Base-by-base conservation (phyloP, 2,329 filamentous ascomycete species). In the Neurospora sp. region DNA sequence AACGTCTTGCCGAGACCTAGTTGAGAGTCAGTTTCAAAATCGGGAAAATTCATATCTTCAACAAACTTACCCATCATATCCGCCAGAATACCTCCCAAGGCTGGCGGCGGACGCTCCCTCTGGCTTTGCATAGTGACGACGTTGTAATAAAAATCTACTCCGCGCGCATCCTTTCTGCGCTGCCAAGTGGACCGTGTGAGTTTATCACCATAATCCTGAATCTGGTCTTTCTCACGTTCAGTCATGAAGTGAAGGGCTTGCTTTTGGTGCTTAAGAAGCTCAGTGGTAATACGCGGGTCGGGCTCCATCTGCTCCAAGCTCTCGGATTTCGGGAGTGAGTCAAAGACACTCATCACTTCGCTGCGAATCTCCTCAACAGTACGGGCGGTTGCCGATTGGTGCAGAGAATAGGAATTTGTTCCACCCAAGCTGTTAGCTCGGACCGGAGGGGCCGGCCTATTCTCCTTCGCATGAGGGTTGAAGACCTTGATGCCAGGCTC, bases 191-290 rank as follows among this genome's bases (percentile, higher is more conserved):
- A 91, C 68, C 89, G 89, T 72, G 89, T 87, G 17, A 86, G 84
- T n/a, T 57, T 77, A 67, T 91, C 87, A 3, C 84, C 82, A 0
- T 83, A 82, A 23, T 87, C 86, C 68, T 85, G 85, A n/a, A 83
- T 83, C 12, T 86, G 84, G 0, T 88, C 86, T 67, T 88, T 86
- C 79, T 98, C 95, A 72, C 92, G 91, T 23, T 87, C 86, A 10
- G 84, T 88, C 90, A 98, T 93, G 77, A 97, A 98, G 77, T 89
- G 88, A 0, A 98, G 85, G 0, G 91, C 95, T 80, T 97, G 93
- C 78, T 92, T 96, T 79, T 98, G 95, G 80, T 98, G 95, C 70
- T 86, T 85, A 57, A 97, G 87, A 19, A 98, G 82, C 37, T 87
- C 84, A 0, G 90, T 93, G 69, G 85, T 84, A 68, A 96, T 85